Evolutionary conservation across 495 filamentous ascomycete genomes (phyloP).

Genomic region (Neurospora tetraspora): DNA sequence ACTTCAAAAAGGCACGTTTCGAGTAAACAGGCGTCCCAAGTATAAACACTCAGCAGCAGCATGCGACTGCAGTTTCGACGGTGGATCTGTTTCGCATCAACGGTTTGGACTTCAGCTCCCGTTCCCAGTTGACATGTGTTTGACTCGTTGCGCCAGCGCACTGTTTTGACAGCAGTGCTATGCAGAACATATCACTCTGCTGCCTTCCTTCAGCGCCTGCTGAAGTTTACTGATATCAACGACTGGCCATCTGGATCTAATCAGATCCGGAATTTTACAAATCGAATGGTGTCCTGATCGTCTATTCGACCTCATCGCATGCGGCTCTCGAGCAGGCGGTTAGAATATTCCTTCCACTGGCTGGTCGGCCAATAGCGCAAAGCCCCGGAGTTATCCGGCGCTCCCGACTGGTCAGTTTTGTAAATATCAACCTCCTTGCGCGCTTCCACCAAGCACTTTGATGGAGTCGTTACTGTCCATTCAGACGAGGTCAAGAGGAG

Average conservation of each 20-base stretch:
- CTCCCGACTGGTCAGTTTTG: not conserved
- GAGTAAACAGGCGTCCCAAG: not conserved
- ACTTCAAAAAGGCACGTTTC: not conserved
- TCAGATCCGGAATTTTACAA: not conserved
- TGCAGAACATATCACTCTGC: not conserved
- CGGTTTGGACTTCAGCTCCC: not conserved
- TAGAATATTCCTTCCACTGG: too few relatives aligned
- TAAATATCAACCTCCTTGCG: not conserved
- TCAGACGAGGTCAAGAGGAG: too few relatives aligned
- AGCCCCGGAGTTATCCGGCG: too few relatives aligned
- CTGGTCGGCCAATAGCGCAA: too few relatives aligned
- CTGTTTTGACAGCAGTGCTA: not conserved
- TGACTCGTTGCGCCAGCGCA: not conserved
- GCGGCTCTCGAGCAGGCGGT: too few relatives aligned
- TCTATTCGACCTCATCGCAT: too few relatives aligned
- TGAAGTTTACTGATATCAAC: not conserved
- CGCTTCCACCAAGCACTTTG: too few relatives aligned
- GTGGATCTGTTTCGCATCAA: conserved; percentile 4
- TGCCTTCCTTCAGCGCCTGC: not conserved
- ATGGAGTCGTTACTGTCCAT: too few relatives aligned
- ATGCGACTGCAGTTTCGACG: conserved; percentile 7
- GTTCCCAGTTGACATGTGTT: too few relatives aligned
- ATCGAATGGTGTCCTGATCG: not conserved
- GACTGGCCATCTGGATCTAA: not conserved
- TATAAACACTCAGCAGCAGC: not conserved